Evolutionary conservation across 2,329 filamentous ascomycete genomes (phyloP).

Genomic region (Botrytis galanthina): DNA sequence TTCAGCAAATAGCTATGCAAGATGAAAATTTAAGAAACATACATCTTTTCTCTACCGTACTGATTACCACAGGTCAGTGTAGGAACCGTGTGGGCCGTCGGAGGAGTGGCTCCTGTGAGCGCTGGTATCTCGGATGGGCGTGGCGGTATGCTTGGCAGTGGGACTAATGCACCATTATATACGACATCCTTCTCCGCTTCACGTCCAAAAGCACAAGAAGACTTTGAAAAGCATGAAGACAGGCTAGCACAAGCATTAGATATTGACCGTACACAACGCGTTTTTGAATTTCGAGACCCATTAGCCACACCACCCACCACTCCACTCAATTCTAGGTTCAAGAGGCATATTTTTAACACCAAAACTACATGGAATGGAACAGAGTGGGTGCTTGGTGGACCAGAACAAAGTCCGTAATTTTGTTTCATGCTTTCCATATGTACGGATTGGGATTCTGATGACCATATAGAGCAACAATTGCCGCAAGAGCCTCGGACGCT

Average conservation of each 20-base stretch:
- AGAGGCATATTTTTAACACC: background rate
- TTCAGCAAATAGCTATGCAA: background rate
- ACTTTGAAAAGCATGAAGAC: slow-evolving; percentile 66
- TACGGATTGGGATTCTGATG: slow-evolving; percentile 20
- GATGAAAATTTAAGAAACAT: background rate
- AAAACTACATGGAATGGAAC: slow-evolving; percentile 40
- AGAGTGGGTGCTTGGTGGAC: slow-evolving; percentile 33
- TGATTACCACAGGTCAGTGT: slow-evolving; percentile 53
- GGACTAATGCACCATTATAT: slow-evolving; percentile 69
- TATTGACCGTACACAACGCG: slow-evolving; percentile 66
- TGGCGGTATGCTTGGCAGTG: slow-evolving; percentile 63
- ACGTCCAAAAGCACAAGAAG: slow-evolving; percentile 51
- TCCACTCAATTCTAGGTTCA: slow-evolving; percentile 31
- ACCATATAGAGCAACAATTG: slow-evolving; percentile 30
- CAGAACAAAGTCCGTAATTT: slow-evolving; percentile 28
- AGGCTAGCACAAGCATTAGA: slow-evolving; percentile 77
- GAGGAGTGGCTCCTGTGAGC: slow-evolving; percentile 60
- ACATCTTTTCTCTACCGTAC: slow-evolving; percentile 1
- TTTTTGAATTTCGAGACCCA: slow-evolving; percentile 55
- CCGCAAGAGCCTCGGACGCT: slow-evolving; percentile 47
- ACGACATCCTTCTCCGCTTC: slow-evolving; percentile 49
- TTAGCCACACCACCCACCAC: slow-evolving; percentile 32
- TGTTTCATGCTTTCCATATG: background rate
- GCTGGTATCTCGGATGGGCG: slow-evolving; percentile 60
- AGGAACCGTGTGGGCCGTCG: slow-evolving; percentile 74